Evolutionary conservation across 805 yeast species (phyloP).

Genomic region (Barnettozyma wickerhamii): DNA sequence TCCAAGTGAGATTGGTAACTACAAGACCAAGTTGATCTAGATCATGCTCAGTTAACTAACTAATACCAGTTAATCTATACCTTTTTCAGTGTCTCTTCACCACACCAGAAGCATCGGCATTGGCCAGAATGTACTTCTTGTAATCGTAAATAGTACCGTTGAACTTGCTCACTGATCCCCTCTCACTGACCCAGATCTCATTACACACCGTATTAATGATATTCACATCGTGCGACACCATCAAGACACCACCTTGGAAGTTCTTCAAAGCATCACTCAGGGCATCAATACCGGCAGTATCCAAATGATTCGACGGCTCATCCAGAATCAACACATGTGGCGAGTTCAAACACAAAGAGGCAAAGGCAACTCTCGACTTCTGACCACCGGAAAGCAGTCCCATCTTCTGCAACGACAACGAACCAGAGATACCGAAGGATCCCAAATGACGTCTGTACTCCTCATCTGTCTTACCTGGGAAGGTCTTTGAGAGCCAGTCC

Average conservation of each 20-base stretch:
- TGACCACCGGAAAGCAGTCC: slow-evolving; percentile 94
- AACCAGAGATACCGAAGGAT: slow-evolving; percentile 94
- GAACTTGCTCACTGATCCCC: slow-evolving; percentile 73
- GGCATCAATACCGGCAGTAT: slow-evolving; percentile 97
- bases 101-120: slow-evolving; percentile 83
- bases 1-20: too few relatives aligned
- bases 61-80: too few relatives aligned
- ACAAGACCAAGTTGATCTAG: background rate
- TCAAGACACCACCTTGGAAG: slow-evolving; percentile 92
- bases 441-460: slow-evolving; percentile 97
- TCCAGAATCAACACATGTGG: slow-evolving; percentile 92
- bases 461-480: slow-evolving; percentile 93
- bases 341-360: slow-evolving; percentile 82
- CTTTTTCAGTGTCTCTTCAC: slow-evolving; percentile 63
- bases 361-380: slow-evolving; percentile 96
- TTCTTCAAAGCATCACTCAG: slow-evolving; percentile 81
- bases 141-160: slow-evolving; percentile 82
- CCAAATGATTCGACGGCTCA: slow-evolving; percentile 98
- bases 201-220: slow-evolving; percentile 86
- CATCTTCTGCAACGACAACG: slow-evolving; percentile 89
- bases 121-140: slow-evolving; percentile 76
- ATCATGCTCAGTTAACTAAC: too few relatives aligned
- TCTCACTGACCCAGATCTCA: slow-evolving; percentile 94
- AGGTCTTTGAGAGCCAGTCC: slow-evolving; percentile 85
- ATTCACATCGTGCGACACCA: slow-evolving; percentile 97